Evolutionary conservation across 352 stramenopile species (phyloP).

Genomic region (Aphanomyces astaci): DNA sequence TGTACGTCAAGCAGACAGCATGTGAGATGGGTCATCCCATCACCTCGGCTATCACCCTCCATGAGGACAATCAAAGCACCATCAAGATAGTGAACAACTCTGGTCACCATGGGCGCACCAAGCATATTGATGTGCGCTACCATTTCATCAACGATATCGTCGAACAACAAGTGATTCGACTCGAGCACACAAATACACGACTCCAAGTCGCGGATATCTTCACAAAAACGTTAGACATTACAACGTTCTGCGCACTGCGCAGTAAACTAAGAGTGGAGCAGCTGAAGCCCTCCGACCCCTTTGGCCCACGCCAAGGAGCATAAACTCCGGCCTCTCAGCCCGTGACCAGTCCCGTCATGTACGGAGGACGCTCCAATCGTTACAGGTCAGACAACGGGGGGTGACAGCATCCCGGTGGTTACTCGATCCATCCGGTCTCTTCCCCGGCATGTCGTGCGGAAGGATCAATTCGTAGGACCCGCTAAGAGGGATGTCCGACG

Average conservation of each 20-base stretch:
- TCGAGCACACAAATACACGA: slow-evolving; percentile 29
- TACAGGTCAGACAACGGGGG: no score
- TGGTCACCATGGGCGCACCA: slow-evolving; percentile 28
- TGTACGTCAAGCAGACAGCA: slow-evolving; percentile 12
- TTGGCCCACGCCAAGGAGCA: not conserved
- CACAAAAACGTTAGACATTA: slow-evolving; percentile 28
- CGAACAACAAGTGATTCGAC: slow-evolving; percentile 23
- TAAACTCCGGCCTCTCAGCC: not conserved
- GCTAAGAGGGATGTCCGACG: no score
- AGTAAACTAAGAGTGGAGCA: not conserved
- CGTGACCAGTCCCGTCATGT: not conserved
- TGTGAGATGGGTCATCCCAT: slow-evolving; percentile 11
- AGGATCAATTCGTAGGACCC: no score
- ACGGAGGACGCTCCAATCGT: not conserved
- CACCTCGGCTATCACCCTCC: not conserved
- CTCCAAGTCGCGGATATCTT: slow-evolving; percentile 31
- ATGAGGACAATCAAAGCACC: slow-evolving; percentile 35
- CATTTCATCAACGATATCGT: slow-evolving; percentile 33
- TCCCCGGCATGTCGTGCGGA: no score
- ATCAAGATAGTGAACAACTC: slow-evolving; percentile 32
- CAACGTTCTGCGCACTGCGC: slow-evolving; percentile 4
- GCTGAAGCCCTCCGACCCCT: not conserved
- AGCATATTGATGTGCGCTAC: slow-evolving; percentile 35
- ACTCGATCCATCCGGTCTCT: no score
- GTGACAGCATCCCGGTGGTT: no score